Evolutionary conservation across 805 yeast species (phyloP).

Genomic region (Candida gorgasii): DNA sequence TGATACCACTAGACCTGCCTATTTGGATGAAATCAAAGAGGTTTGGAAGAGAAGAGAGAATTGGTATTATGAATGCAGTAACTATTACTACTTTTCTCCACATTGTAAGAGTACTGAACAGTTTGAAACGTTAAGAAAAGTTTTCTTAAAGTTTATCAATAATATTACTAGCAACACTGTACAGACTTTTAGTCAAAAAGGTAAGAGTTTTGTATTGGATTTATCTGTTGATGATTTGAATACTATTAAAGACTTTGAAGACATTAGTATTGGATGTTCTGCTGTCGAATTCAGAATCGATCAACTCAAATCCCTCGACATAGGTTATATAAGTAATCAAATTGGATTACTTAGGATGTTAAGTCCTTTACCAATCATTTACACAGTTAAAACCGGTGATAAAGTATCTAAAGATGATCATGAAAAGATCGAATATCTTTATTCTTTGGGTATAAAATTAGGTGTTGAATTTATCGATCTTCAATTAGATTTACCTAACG

Average conservation of each 20-base stretch:
- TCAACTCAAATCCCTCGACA: conserved; percentile 51
- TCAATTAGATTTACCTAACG: conserved; percentile 68
- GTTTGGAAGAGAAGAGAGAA: conserved; percentile 84
- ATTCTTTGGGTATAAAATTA: conserved; percentile 63
- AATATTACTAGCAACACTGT: conserved; percentile 77
- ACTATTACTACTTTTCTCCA: conserved; percentile 72
- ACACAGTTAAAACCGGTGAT: conserved; percentile 87
- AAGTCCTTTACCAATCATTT: conserved; percentile 72
- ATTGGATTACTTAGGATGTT: conserved; percentile 66
- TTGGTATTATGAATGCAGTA: conserved; percentile 81
- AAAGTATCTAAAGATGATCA: conserved; percentile 62
- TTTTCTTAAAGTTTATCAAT: conserved; percentile 59
- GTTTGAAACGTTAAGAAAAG: conserved; percentile 54
- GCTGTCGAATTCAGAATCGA: conserved; percentile 88
- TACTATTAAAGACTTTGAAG: conserved; percentile 47
- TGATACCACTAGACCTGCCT: conserved; percentile 89
- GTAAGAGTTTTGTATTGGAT: conserved; percentile 70
- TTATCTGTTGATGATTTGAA: conserved; percentile 66
- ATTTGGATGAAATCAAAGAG: conserved; percentile 69
- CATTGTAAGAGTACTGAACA: conserved; percentile 61
- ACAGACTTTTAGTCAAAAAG: no score
- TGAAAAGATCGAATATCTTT: conserved; percentile 50
- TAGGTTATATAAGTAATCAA: conserved; percentile 69
- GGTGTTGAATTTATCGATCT: conserved; percentile 84
- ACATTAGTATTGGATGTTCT: conserved; percentile 64